phyloP scores from a whole-genome alignment of 1,284 basidiomycete species.

The Trametes hirsuta region DNA sequence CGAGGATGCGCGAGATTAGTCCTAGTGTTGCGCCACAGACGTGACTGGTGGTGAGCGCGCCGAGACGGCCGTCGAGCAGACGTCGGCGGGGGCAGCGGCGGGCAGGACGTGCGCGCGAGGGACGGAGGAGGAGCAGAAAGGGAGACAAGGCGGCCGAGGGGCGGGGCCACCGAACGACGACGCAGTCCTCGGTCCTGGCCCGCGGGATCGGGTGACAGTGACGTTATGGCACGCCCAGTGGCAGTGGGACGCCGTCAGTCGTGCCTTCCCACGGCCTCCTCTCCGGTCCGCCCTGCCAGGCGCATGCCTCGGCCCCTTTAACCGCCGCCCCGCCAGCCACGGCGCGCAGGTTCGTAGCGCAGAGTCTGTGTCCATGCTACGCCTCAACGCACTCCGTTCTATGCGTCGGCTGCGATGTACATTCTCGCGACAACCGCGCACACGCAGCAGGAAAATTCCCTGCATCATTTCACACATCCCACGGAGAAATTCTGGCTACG shows the following conservation, averaged over 20 bases:
- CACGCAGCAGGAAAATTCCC: not conserved
- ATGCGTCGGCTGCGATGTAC: not conserved
- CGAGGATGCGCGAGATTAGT: constrained; percentile 3
- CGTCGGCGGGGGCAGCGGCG: constrained; percentile 9
- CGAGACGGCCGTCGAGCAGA: constrained; percentile 5
- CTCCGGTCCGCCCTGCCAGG: constrained; percentile 14
- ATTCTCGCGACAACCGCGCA: not conserved
- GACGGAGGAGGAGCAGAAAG: constrained; percentile 4
- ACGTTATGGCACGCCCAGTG: constrained; percentile 15
- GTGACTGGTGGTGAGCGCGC: constrained; percentile 8
- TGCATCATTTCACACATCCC: constrained; percentile 3
- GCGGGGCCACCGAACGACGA: not conserved
- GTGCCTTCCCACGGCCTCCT: not conserved
- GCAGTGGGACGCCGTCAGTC: not conserved
- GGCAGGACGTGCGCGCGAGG: not conserved
- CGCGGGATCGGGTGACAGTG: constrained; percentile 1
- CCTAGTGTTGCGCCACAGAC: constrained; percentile 1
- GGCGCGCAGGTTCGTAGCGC: not conserved
- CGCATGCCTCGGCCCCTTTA: not conserved
- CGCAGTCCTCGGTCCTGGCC: too few relatives aligned
- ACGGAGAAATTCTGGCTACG: constrained; percentile 8
- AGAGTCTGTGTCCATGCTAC: not conserved
- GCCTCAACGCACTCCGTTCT: not conserved
- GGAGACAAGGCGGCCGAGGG: constrained; percentile 18
- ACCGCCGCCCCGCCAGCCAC: not conserved